These are phyloP conservation scores for Nakazawaea peltata DNA, from an alignment of 805 yeast species.

Conservation along the genomic window DNA sequence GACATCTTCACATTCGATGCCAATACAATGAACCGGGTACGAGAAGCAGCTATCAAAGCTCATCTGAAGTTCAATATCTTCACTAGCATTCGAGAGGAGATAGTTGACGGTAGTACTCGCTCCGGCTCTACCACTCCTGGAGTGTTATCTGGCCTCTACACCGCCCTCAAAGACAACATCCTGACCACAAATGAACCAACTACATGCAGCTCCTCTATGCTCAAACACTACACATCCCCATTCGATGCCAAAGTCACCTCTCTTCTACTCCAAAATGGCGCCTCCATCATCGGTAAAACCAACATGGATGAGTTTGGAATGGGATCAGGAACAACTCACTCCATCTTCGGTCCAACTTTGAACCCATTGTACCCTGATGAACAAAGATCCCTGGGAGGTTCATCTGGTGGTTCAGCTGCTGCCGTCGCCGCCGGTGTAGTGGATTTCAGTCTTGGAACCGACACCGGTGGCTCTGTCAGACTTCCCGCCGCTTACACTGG, in stretches of 20 bases:
- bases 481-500: slow-evolving; percentile 88
- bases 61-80: slow-evolving; percentile 28
- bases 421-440: slow-evolving; percentile 69
- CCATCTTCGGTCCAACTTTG: slow-evolving; percentile 46
- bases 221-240: slow-evolving; percentile 60
- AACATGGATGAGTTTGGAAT: slow-evolving; percentile 97
- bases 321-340: slow-evolving; percentile 70
- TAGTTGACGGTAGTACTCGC: slow-evolving; percentile 1
- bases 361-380: slow-evolving; percentile 35
- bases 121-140: too few relatives aligned
- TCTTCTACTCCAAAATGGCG: slow-evolving; percentile 45
- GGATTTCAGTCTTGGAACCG: slow-evolving; percentile 84
- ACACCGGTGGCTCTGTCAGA: slow-evolving; percentile 95
- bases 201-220: slow-evolving; percentile 68
- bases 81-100: slow-evolving; percentile 26
- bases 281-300: slow-evolving; percentile 63
- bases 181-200: slow-evolving; percentile 59
- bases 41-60: too few relatives aligned
- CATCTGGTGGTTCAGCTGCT: slow-evolving; percentile 95
- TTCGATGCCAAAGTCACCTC: slow-evolving; percentile 69
- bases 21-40: too few relatives aligned
- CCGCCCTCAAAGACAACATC: slow-evolving; percentile 76
- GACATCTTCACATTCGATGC: too few relatives aligned
- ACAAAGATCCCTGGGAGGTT: slow-evolving; percentile 68
- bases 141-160: slow-evolving; percentile 23